Evolutionary conservation across 805 yeast genomes (phyloP), one percentile per base, ranked within the genome.

Genomic region (Kazachstania martiniae): DNA sequence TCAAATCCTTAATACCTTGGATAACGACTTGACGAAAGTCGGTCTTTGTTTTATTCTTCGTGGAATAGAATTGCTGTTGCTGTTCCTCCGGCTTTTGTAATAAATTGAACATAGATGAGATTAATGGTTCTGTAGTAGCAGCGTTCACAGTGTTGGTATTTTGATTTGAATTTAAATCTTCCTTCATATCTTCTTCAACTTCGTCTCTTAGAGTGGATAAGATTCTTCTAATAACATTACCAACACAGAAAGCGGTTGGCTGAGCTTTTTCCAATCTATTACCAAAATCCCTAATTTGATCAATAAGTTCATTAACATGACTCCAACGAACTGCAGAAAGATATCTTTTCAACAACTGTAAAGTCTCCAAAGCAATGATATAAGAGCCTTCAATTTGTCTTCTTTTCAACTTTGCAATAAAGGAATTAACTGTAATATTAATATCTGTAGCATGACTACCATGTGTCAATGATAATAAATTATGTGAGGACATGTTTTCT

Each of bases 271-370:
- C 73, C 29, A 91, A 60, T 21, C 69, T 60, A 25, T 63, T 62
- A 7, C 97, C 98, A 13, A 87, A 72, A 34, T 66, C 64, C 46
- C 93, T 74, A 43, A 89, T 74, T 37, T 80, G 74, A 12, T 58
- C 58, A 18, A 89, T 77, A 40, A 89, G 65, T 39, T 82, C 85
- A 37, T 72, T 77, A 8, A 84, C 72, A 36, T 74, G 72, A 31
- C 72, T 65, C 97, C 97, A 91, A 52, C 95, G 67, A 1, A 91
- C 83, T 9, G 81, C 81, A 0, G 96, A 84, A 14, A 86, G 77
- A 32, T 85, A 91, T 54, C 95, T 71, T 73, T 84, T 79, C 40
- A 91, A 58, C 31, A 89, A 62, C 44, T 85, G 94, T 13, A 95
- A 78, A 6, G 95, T 83, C 33, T 82, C 91, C 23, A 84, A 63